These are phyloP conservation scores for Olyra latifolia DNA, from an alignment of 176 grass and related monocot species.

Conservation along the genomic window DNA sequence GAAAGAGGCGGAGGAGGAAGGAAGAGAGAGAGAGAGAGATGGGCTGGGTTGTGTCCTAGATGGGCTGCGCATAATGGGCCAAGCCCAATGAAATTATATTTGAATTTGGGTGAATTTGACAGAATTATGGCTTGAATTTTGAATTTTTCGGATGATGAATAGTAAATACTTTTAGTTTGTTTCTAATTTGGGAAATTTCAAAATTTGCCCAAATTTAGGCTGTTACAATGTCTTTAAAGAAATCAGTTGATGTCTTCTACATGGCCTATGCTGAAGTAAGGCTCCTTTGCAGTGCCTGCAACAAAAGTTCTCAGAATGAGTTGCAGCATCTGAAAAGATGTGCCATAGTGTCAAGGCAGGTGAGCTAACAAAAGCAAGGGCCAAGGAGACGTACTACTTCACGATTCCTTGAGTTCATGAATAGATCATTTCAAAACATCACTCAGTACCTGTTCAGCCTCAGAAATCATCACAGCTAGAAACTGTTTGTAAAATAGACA, in stretches of 20 bases:
- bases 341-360: not conserved
- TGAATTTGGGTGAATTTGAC: no score
- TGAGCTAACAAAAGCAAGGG: not conserved
- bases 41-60: no score
- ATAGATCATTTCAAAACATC: constrained; percentile 60
- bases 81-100: no score
- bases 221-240: constrained; percentile 51
- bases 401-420: constrained; percentile 57
- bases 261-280: constrained; percentile 71
- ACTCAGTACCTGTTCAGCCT: constrained; percentile 56
- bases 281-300: constrained; percentile 58
- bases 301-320: not conserved
- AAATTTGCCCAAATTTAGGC: no score
- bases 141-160: no score
- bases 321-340: constrained; percentile 23
- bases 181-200: no score
- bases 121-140: no score
- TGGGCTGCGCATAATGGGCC: no score
- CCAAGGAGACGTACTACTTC: constrained; percentile 46
- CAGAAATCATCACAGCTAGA: constrained; percentile 61
- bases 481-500: constrained; percentile 48
- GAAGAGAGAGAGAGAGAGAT: no score
- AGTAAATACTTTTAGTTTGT: no score
- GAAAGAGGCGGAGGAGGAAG: no score
- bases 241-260: constrained; percentile 58